Percentiles rank a stretch among this genome's conserved stretches.
phyloP scores from a whole-genome alignment of 1,284 basidiomycete species.

The Apiotrichum siamense region DNA sequence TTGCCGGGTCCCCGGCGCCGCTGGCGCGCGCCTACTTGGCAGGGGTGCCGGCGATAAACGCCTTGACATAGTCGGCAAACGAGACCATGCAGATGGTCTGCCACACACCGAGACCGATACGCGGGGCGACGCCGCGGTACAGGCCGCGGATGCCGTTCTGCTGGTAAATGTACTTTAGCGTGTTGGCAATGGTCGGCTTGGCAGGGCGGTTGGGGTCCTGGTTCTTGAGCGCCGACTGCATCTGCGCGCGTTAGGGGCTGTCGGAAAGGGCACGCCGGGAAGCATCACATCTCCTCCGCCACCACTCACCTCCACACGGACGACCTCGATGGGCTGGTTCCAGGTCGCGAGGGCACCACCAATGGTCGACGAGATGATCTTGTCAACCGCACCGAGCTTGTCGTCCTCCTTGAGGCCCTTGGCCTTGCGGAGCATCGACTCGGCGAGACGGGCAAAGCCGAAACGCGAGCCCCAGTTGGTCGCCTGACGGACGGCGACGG shows the following conservation, averaged over 20 bases:
- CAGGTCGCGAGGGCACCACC: constrained; percentile 94
- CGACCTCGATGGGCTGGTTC: constrained; percentile 95
- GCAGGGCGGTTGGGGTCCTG: constrained; percentile 67
- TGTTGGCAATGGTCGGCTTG: constrained; percentile 88
- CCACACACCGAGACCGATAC: constrained; percentile 72
- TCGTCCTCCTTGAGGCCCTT: constrained; percentile 60
- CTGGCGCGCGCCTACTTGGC: too few relatives aligned
- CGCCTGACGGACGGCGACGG: constrained; percentile 92
- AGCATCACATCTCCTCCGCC: background rate
- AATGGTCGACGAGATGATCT: constrained; percentile 82
- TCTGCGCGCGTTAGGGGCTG: constrained; percentile 47
- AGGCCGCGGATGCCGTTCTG: constrained; percentile 95
- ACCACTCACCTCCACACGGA: constrained; percentile 42
- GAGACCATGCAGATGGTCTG: constrained; percentile 85
- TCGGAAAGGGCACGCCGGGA: background rate
- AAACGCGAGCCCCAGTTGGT: constrained; percentile 99
- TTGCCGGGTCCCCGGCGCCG: too few relatives aligned
- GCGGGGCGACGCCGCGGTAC: constrained; percentile 94
- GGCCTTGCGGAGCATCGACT: constrained; percentile 68
- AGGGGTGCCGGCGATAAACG: too few relatives aligned
- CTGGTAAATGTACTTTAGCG: constrained; percentile 84
- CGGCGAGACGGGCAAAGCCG: constrained; percentile 93
- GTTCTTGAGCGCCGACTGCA: constrained; percentile 95
- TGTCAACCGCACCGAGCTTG: constrained; percentile 70
- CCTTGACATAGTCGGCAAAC: constrained; percentile 94